A percentile compares a stretch with the other conserved stretches of the same genome.
phyloP scores from a whole-genome alignment of 495 filamentous ascomycete species.

The Xylona heveae region DNA sequence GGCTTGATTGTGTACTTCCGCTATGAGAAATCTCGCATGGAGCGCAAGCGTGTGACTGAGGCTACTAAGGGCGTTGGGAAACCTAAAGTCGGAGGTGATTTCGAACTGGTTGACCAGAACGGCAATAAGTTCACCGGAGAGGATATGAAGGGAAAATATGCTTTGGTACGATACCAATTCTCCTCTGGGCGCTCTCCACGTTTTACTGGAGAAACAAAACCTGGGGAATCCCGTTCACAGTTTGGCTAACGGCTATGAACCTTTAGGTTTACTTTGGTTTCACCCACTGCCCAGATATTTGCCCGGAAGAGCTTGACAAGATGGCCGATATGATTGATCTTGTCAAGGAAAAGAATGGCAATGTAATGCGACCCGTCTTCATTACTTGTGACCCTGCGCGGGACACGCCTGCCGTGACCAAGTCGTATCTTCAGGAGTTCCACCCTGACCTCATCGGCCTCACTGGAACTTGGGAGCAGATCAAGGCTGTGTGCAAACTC shows the following conservation, averaged over 20 bases:
- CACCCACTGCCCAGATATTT: conserved; percentile 96
- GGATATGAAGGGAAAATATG: conserved; percentile 72
- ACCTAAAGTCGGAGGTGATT: conserved; percentile 81
- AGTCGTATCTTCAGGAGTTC: conserved; percentile 76
- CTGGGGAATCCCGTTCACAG: background rate
- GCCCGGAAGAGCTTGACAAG: conserved; percentile 96
- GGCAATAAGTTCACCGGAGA: conserved; percentile 53
- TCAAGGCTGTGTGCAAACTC: conserved; percentile 78
- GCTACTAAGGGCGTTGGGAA: conserved; percentile 77
- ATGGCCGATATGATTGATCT: conserved; percentile 86
- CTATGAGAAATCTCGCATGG: conserved; percentile 70
- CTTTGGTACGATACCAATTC: conserved; percentile 29
- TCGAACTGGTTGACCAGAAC: conserved; percentile 61
- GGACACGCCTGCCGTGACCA: conserved; percentile 67
- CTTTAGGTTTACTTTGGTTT: conserved; percentile 86
- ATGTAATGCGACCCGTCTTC: conserved; percentile 53
- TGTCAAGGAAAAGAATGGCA: conserved; percentile 31
- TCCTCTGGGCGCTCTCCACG: background rate
- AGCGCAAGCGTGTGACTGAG: conserved; percentile 67
- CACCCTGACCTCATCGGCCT: conserved; percentile 72
- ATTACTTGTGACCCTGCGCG: conserved; percentile 89
- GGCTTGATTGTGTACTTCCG: conserved; percentile 79
- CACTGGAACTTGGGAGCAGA: conserved; percentile 81
- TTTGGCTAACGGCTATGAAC: background rate
- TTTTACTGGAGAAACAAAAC: conserved; percentile 1